Evolutionary conservation across 805 yeast species (phyloP).

Genomic region (Suhomyces kilbournensis): DNA sequence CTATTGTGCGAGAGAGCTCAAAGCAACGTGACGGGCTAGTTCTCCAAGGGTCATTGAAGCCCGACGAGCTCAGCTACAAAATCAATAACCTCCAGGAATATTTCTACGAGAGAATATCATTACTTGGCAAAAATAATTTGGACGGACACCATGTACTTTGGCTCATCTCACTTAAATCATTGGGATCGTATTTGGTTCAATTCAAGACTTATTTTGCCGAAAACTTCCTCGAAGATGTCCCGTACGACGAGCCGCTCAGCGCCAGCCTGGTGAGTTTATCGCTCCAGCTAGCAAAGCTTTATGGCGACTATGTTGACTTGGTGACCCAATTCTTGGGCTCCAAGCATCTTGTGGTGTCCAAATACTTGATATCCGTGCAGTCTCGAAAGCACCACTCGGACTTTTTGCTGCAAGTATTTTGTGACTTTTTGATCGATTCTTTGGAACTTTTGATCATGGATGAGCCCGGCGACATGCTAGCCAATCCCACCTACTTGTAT

Average conservation of each 20-base stretch:
- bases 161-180: constrained; percentile 12
- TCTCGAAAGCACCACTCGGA: not conserved
- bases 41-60: not conserved
- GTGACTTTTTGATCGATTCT: constrained; percentile 5
- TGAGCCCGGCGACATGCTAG: constrained; percentile 1
- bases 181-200: constrained; percentile 4
- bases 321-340: constrained; percentile 1
- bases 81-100: constrained; percentile 18
- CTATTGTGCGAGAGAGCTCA: not conserved
- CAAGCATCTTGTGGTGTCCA: constrained; percentile 2
- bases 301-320: constrained; percentile 5
- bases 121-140: constrained; percentile 11
- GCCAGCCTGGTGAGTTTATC: constrained; percentile 5
- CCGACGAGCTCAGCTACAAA: constrained; percentile 11
- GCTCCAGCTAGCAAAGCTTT: constrained; percentile 9
- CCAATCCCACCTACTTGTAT: not conserved
- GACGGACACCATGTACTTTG: constrained; percentile 18
- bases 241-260: not conserved
- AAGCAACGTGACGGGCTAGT: not conserved
- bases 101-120: constrained; percentile 11
- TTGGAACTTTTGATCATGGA: constrained; percentile 13
- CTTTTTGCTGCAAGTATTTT: not conserved
- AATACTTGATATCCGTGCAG: not conserved
- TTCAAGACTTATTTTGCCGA: not conserved
- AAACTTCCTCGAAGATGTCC: not conserved